A percentile compares a stretch with the other conserved stretches of the same genome.
Conservation (phyloP, 805 yeast genomes). For the Priceomyces haplophilus region DNA sequence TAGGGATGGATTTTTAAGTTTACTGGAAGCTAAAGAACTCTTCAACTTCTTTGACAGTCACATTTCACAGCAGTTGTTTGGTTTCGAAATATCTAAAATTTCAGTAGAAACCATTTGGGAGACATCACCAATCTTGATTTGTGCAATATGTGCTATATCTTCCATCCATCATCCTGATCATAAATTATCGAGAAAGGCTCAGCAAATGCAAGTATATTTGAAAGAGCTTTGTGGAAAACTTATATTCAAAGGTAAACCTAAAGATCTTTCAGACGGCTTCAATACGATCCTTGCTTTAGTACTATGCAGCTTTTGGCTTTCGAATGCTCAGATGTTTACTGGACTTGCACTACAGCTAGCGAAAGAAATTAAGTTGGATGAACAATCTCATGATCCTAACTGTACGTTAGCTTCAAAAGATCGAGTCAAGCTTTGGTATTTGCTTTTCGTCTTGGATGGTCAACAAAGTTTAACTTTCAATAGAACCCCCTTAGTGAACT, state of each 20-base stretch:
- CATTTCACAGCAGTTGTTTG: constrained; percentile 63
- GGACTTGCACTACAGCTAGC: constrained; percentile 69
- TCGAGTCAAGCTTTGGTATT: constrained; percentile 61
- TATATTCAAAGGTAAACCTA: constrained; percentile 36
- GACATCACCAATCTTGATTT: constrained; percentile 54
- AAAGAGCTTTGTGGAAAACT: constrained; percentile 34
- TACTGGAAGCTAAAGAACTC: constrained; percentile 45
- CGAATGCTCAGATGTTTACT: constrained; percentile 61
- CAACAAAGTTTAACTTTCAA: constrained; percentile 63
- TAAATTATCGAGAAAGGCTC: constrained; percentile 26
- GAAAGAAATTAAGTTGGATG: constrained; percentile 47
- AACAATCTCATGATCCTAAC: constrained; percentile 16
- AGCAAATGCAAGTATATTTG: constrained; percentile 26
- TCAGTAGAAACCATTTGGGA: constrained; percentile 51
- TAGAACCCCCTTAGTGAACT: constrained; percentile 53
- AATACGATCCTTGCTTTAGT: constrained; percentile 62
- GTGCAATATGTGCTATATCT: constrained; percentile 60
- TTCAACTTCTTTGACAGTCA: constrained; percentile 51
- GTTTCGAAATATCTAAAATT: constrained; percentile 54
- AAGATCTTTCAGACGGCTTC: constrained; percentile 48
- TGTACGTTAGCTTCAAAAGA: constrained; percentile 31
- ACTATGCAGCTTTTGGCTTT: constrained; percentile 67
- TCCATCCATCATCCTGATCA: constrained; percentile 54
- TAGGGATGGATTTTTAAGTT: constrained; percentile 32
- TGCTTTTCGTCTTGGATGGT: constrained; percentile 63